Conservation (phyloP, 306 rosid species). For the Astragalus membranaceus region DNA sequence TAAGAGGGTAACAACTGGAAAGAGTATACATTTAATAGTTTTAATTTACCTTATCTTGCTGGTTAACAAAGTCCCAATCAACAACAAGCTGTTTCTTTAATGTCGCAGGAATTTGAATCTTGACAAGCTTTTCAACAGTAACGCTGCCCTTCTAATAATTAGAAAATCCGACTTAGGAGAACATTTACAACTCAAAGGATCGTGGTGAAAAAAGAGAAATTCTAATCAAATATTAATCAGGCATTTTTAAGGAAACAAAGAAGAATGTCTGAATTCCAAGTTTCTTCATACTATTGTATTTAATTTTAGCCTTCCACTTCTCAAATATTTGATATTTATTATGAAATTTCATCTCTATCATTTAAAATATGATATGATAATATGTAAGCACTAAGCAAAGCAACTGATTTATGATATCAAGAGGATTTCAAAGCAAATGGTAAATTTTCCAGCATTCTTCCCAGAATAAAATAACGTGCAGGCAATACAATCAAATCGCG, state of each 20-base stretch:
- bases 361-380: neutral
- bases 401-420: neutral
- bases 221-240: neutral
- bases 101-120: constrained; percentile 90
- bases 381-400: constrained; percentile 4
- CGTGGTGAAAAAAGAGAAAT: neutral
- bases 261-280: neutral
- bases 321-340: neutral
- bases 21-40: constrained; percentile 14
- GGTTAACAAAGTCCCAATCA: constrained; percentile 79
- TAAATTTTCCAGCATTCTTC: neutral
- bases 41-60: constrained; percentile 77
- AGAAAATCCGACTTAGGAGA: constrained; percentile 30
- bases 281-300: constrained; percentile 2
- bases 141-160: constrained; percentile 57
- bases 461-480: neutral
- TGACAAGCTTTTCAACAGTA: constrained; percentile 65
- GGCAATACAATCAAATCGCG: constrained; percentile 11
- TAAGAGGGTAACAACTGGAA: neutral
- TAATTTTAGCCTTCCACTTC: neutral
- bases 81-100: constrained; percentile 94
- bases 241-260: neutral
- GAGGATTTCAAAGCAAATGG: neutral
- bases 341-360: neutral
- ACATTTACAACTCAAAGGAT: neutral